Evolutionary conservation across 176 grass and related monocot species (phyloP), one percentile per base, ranked within the genome.

Genomic region (Carex scoparia): DNA sequence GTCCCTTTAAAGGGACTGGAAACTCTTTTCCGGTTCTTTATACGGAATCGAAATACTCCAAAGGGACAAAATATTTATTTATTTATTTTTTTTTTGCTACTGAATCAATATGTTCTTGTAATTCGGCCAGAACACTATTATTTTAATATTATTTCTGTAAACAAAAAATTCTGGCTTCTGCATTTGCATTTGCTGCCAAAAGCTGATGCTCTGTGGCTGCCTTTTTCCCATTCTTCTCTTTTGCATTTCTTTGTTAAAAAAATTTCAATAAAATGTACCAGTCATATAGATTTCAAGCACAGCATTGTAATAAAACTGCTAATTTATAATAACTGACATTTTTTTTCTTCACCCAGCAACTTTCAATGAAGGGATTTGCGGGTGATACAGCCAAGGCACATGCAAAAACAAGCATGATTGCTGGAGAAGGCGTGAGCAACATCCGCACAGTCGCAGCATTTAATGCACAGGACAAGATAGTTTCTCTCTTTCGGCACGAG

Each of bases 391-490:
- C 92, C 0, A 97, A 94, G 49, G 95, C 95, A 1, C 92, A 97
- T 81, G 95, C 95, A 30, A 94, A 94, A 89, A 92, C 90, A 69
- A 97, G 92, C 87, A 94, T 94, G 92, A 89, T 97, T 42, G 95
- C 95, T 0, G 92, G 92, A 0, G 94, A 97, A 55, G 90, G 92
- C 1, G 92, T 97, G 0, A 97, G 92, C 89, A 97, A 97, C 87
- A 97, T 94, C 84, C 92, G 92, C 64, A 97, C 94, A 0, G 89
- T 94, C 84, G 94, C 90, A 5, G 92, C 94, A 11, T 97, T 97
- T 87, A 97, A 97, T 86, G 94, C 94, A 77, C 92, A 94, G 84
- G 90, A 91, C 84, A 97, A 94, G 85, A 88, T 97, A 57, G 87
- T 94, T 32, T 94, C 90, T 14, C 92, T 97, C 65, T 97, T 97